A percentile compares a stretch with the other conserved stretches of the same genome.
phyloP scores from a whole-genome alignment of 768 basidiomycete species.

The Pulveroboletus sp. region DNA sequence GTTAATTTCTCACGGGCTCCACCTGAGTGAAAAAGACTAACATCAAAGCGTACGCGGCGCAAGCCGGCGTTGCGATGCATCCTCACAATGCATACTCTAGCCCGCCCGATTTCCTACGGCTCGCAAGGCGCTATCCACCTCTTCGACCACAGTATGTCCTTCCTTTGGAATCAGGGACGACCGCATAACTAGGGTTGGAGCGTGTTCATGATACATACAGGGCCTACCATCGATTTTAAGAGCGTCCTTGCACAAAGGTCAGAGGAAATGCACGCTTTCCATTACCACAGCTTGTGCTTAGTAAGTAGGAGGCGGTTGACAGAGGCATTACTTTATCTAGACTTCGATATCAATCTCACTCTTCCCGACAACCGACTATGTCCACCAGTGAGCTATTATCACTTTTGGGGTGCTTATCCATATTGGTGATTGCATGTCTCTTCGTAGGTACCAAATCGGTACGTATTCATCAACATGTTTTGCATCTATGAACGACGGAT shows the following conservation, averaged over 20 bases:
- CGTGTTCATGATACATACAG: constrained; percentile 24
- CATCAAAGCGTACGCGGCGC: too few relatives aligned
- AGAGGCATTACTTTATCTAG: constrained; percentile 66
- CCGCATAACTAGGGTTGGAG: constrained; percentile 15
- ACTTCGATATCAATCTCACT: constrained; percentile 60
- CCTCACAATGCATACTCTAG: constrained; percentile 44
- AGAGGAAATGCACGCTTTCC: constrained; percentile 1
- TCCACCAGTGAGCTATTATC: constrained; percentile 61
- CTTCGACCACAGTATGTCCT: constrained; percentile 50
- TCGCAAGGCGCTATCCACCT: constrained; percentile 54
- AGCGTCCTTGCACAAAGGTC: constrained; percentile 68
- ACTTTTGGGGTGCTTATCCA: not conserved
- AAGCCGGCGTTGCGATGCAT: constrained; percentile 34
- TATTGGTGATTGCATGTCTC: not conserved
- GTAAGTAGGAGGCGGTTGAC: constrained; percentile 60
- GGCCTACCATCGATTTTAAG: constrained; percentile 66
- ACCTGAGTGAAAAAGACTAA: too few relatives aligned
- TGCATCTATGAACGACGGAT: not conserved
- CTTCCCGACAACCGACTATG: constrained; percentile 75
- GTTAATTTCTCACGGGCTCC: too few relatives aligned
- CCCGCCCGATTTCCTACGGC: constrained; percentile 52
- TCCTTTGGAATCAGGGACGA: not conserved
- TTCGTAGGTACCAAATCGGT: constrained; percentile 70
- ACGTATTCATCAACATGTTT: not conserved
- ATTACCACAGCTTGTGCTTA: constrained; percentile 1